Evolutionary conservation across 148 eudicot species (phyloP), one percentile per base, ranked within the genome.

Genomic region (Camellia sinensis): DNA sequence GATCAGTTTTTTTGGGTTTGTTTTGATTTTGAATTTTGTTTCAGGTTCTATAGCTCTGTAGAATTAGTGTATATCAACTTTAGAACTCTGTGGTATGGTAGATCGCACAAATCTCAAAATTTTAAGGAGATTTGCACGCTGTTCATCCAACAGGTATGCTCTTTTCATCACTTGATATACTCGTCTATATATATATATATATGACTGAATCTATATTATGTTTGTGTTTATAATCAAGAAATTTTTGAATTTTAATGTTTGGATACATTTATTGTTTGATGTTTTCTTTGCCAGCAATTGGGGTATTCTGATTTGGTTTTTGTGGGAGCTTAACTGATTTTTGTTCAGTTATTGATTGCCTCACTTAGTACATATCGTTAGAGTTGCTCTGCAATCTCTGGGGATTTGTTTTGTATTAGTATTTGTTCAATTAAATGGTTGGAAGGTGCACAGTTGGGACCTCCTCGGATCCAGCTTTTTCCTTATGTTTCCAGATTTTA

Each of bases 51-150:
- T n/a, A n/a, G n/a, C n/a, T n/a, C n/a, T n/a, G n/a, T n/a, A n/a
- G n/a, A n/a, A n/a, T n/a, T n/a, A n/a, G n/a, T n/a, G n/a, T n/a
- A n/a, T 44, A 75, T 21, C n/a, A 10, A 43, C 29, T 61, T 19
- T 10, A 45, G 43, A 63, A 62, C 57, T 63, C n/a, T 45, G n/a
- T n/a, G n/a, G n/a, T n/a, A 44, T 63, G 41, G 59, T 45, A 5
- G 54, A 63, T 75, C 14, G 8, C 40, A 41, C 67, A 44, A 75
- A 75, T 41, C 67, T 43, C 78, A 11, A 3, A 12, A 11, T 76
- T 63, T 76, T 18, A 62, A 62, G 69, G 69, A 76, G 59, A 63
- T 75, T 64, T 48, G 60, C 22, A 12, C 21, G 64, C 56, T 48
- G 46, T 46, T 76, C 41, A 15, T 76, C 63, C 46, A 21, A 63